A percentile compares a stretch with the other conserved stretches of the same genome.
These are phyloP conservation scores for Medicago arabica DNA, from an alignment of 306 rosid species.

Conservation along the genomic window DNA sequence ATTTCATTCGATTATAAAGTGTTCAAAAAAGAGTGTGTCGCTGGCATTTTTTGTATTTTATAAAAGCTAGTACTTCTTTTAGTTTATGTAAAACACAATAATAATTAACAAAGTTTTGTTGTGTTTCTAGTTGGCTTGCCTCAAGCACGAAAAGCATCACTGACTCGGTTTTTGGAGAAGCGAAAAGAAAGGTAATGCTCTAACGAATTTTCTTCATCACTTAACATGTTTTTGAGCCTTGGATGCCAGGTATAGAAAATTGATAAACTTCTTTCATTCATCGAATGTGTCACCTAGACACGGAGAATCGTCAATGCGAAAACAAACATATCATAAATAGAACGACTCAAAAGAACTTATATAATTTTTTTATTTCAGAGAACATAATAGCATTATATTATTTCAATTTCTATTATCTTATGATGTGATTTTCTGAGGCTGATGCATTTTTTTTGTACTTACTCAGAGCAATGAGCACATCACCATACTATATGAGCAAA, in stretches of 20 bases:
- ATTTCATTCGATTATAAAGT: neutral
- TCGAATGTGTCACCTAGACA: neutral
- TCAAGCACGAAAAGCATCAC: constrained; percentile 94
- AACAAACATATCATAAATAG: neutral
- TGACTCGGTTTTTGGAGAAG: constrained; percentile 94
- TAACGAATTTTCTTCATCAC: neutral
- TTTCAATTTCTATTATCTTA: neutral
- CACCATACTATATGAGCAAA: constrained; percentile 63
- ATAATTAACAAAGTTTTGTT: constrained; percentile 14
- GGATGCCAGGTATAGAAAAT: neutral
- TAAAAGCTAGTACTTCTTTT: neutral
- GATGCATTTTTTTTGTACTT: constrained; percentile 34
- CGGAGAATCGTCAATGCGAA: neutral
- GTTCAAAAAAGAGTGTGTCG: neutral
- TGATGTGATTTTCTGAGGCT: constrained; percentile 16
- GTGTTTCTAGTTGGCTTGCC: constrained; percentile 68
- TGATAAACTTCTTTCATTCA: neutral
- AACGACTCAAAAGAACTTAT: neutral
- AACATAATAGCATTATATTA: constrained; percentile 15
- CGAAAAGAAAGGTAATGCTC: constrained; percentile 85
- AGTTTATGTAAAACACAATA: constrained; percentile 9
- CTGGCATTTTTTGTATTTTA: neutral
- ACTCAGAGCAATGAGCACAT: constrained; percentile 58
- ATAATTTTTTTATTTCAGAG: neutral
- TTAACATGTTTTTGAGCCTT: neutral